Evolutionary conservation across 1,284 basidiomycete species (phyloP).

Genomic region (Mixia osmundae): DNA sequence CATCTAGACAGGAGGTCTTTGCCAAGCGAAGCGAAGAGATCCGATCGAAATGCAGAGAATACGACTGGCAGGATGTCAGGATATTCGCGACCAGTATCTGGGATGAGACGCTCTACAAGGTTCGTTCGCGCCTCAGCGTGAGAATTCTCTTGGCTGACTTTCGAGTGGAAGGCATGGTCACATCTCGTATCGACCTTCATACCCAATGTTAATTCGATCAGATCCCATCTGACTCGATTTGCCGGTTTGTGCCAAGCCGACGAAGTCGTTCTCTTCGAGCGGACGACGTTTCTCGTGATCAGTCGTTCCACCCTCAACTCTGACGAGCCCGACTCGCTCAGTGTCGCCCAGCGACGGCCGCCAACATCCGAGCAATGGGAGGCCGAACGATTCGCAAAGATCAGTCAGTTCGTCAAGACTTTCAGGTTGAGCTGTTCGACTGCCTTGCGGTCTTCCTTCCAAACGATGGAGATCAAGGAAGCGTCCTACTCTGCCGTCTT

Average conservation of each 20-base stretch:
- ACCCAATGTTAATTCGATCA: constrained; percentile 73
- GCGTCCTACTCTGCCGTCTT: constrained; percentile 58
- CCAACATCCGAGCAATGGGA: constrained; percentile 4
- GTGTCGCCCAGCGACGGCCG: background rate
- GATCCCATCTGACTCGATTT: constrained; percentile 60
- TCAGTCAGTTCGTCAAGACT: constrained; percentile 9
- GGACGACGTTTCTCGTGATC: constrained; percentile 91
- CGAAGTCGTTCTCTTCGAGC: constrained; percentile 89
- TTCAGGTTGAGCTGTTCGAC: constrained; percentile 9
- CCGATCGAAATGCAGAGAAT: constrained; percentile 15
- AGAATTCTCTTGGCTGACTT: background rate
- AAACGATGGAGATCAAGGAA: constrained; percentile 10
- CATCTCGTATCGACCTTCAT: constrained; percentile 89
- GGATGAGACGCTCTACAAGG: constrained; percentile 91
- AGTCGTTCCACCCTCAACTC: constrained; percentile 24
- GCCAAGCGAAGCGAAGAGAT: constrained; percentile 32
- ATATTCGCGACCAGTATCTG: constrained; percentile 86
- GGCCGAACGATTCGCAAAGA: constrained; percentile 10
- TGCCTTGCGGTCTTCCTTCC: constrained; percentile 1
- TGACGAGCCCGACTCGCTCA: background rate
- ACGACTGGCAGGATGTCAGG: constrained; percentile 16
- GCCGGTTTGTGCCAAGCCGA: constrained; percentile 64
- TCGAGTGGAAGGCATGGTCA: constrained; percentile 61
- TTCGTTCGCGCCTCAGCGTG: constrained; percentile 21
- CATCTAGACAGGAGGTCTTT: constrained; percentile 34